Percentiles rank a stretch among this genome's conserved stretches.
These are phyloP conservation scores for Leccinum boreale DNA, from an alignment of 768 basidiomycete genomes.

Conservation along the genomic window DNA sequence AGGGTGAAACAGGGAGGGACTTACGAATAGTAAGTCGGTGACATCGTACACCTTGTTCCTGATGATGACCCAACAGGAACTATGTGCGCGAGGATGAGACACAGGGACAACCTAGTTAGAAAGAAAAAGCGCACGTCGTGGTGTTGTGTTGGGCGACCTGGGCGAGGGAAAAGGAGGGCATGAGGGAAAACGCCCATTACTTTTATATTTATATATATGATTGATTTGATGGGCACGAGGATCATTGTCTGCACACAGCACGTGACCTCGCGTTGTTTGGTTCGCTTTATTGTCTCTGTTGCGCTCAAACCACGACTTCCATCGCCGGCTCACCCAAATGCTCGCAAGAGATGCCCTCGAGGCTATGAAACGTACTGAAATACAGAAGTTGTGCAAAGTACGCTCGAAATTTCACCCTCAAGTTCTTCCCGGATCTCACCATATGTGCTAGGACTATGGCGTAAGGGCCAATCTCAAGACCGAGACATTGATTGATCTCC, in stretches of 20 bases:
- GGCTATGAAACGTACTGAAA: constrained; percentile 49
- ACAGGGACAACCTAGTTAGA: background rate
- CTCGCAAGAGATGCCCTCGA: constrained; percentile 44
- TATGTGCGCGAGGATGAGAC: constrained; percentile 24
- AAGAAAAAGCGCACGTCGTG: constrained; percentile 36
- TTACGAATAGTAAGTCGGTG: constrained; percentile 69
- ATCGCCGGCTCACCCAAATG: constrained; percentile 25
- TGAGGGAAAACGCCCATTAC: background rate
- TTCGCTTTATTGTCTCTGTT: constrained; percentile 39
- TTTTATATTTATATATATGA: background rate
- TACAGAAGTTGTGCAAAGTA: constrained; percentile 67
- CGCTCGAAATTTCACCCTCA: constrained; percentile 12
- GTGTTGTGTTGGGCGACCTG: constrained; percentile 63
- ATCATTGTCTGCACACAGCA: constrained; percentile 17
- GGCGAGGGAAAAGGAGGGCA: constrained; percentile 45
- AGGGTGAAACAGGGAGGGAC: constrained; percentile 7
- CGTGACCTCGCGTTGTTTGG: constrained; percentile 54
- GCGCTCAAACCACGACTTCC: constrained; percentile 42
- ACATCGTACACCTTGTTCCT: constrained; percentile 81
- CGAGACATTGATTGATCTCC: constrained; percentile 71
- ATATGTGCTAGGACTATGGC: constrained; percentile 59
- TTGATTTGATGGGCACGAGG: background rate
- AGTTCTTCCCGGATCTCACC: constrained; percentile 11
- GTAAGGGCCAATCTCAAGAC: constrained; percentile 82
- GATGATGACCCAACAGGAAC: constrained; percentile 86